phyloP scores from a whole-genome alignment of 148 eudicot species.

The Polygonum maritimum region DNA sequence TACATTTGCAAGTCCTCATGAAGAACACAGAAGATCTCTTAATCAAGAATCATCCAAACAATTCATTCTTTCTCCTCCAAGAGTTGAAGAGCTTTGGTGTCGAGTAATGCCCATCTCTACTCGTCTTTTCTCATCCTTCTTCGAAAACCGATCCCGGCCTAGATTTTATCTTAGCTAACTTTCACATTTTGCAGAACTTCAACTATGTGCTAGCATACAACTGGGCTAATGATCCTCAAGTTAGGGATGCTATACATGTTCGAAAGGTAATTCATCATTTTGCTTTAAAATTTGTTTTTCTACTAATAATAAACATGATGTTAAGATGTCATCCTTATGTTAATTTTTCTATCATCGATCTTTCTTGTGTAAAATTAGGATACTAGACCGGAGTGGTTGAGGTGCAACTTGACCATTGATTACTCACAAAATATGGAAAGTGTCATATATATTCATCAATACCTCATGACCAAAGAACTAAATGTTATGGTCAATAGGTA shows the following conservation, averaged over 20 bases:
- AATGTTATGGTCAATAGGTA: slow-evolving; percentile 28
- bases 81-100: slow-evolving; percentile 23
- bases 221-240: slow-evolving; percentile 34
- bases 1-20: slow-evolving; percentile 26
- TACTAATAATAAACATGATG: no score
- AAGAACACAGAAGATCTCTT: slow-evolving; percentile 38
- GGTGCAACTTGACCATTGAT: slow-evolving; percentile 32
- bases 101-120: slow-evolving; percentile 15
- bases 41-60: slow-evolving; percentile 14
- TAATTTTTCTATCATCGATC: background rate
- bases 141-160: background rate
- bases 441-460: slow-evolving; percentile 26
- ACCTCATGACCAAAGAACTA: slow-evolving; percentile 22
- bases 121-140: background rate
- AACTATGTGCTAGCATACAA: slow-evolving; percentile 24
- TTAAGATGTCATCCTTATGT: background rate
- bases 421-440: slow-evolving; percentile 29
- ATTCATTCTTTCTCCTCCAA: slow-evolving; percentile 33
- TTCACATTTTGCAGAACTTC: slow-evolving; percentile 18
- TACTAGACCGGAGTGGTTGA: slow-evolving; percentile 25
- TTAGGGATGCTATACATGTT: slow-evolving; percentile 27
- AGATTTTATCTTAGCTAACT: background rate
- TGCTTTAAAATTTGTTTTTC: background rate
- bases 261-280: slow-evolving; percentile 20
- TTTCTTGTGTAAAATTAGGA: slow-evolving; percentile 18